Base-by-base conservation (phyloP, 148 eudicot genomes). In the Limonium bicolor region DNA sequence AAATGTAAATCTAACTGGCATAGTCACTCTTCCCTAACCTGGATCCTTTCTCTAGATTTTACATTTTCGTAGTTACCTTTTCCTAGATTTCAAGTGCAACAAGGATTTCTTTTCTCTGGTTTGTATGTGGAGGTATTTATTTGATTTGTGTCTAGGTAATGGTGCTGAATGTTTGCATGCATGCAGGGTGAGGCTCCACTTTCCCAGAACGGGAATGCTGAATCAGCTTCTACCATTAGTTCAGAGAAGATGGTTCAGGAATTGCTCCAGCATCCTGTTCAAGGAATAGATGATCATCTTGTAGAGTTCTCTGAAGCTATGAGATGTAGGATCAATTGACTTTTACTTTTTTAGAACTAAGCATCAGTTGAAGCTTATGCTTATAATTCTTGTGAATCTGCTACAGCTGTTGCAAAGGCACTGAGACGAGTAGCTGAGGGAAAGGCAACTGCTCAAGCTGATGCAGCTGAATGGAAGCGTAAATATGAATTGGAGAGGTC, bases 391-490 rank as follows among this genome's bases (percentile, higher is more conserved):
- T 60, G 20, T 41, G 38, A 46, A 16, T 8, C 48, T 59, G 19
- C 46, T 65, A 53, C 46, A 90, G 99, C 95, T 67, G 93, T 90
- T 65, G 82, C 84, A 50, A 90, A 84, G 76, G 77, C 82, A 46
- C 64, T 90, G 30, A 75, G 87, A 56, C 72, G 67, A 55, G 93
- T 68, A 21, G 73, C 82, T 18, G 99, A 90, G 73, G 99, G 87
- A 19, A 90, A 90, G 70, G 95, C 99, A 48, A 70, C 87, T 55
- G 99, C 95, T 54, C 92, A 77, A 67, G 81, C 87, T 39, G 99
- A 90, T 61, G 99, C 95, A 42, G 72, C 72, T 64, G 99, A 90
- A 55, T 90, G 99, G 99, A 90, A 90, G 60, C 93, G 99, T 7
- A 90, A 78, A 69, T 90, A 66, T 69, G 99, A 90, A 64, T 60